These are phyloP conservation scores for Polytrichum formosum DNA, from an alignment of 225 moss, liverwort and hornwort species.

Conservation along the genomic window DNA sequence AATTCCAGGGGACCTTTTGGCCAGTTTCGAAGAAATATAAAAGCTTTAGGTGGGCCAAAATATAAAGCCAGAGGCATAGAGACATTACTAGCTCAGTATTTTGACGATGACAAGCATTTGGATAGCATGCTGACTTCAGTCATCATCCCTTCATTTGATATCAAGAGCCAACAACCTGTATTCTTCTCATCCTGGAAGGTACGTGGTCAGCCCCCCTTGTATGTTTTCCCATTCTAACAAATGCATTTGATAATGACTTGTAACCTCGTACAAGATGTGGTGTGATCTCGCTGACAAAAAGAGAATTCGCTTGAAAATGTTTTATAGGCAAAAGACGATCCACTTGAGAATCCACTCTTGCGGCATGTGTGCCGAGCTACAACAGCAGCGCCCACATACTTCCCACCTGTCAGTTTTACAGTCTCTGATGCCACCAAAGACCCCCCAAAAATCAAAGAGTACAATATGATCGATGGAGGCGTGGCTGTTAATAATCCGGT, in stretches of 20 bases:
- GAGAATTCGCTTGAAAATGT: neutral
- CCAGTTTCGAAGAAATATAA: slow-evolving; percentile 38
- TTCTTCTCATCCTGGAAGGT: slow-evolving; percentile 53
- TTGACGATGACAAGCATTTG: slow-evolving; percentile 33
- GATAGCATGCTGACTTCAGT: slow-evolving; percentile 51
- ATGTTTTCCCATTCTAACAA: no score
- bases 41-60: slow-evolving; percentile 46
- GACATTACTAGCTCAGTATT: slow-evolving; percentile 29
- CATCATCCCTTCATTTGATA: slow-evolving; percentile 57
- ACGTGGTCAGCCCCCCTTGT: neutral
- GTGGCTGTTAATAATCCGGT: slow-evolving; percentile 75
- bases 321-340: slow-evolving; percentile 43
- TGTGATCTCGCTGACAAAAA: no score
- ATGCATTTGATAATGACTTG: no score
- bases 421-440: slow-evolving; percentile 36
- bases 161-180: slow-evolving; percentile 49
- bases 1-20: slow-evolving; percentile 49
- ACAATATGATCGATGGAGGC: slow-evolving; percentile 63
- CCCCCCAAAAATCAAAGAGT: slow-evolving; percentile 23
- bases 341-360: slow-evolving; percentile 47
- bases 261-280: no score
- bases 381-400: slow-evolving; percentile 67
- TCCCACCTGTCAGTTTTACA: slow-evolving; percentile 51
- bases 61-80: slow-evolving; percentile 46
- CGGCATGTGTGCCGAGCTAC: slow-evolving; percentile 54